Conservation (phyloP, 163 green algal genomes). For the Volvox carteri region DNA sequence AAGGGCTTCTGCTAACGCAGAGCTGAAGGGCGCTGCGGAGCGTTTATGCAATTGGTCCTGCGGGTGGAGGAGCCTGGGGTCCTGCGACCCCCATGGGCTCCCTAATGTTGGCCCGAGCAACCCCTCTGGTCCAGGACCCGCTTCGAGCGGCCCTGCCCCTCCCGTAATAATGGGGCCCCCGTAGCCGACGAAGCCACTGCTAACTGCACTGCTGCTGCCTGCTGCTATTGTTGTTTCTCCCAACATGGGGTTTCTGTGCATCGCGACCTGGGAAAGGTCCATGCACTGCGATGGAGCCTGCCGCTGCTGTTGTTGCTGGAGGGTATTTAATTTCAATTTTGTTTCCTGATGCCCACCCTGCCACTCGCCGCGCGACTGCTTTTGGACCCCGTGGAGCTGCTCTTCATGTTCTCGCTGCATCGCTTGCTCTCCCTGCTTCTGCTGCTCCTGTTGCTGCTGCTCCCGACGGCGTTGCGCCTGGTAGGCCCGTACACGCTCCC, state of each 20-base stretch:
- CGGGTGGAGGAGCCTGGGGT: conserved; percentile 13
- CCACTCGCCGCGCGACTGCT: no score
- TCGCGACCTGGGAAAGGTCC: no score
- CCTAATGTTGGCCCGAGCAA: no score
- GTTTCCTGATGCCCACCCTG: no score
- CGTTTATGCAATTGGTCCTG: background rate
- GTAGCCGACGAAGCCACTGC: no score
- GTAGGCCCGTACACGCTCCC: background rate
- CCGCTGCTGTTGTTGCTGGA: background rate
- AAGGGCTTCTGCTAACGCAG: background rate
- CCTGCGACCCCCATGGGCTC: no score
- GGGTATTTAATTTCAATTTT: background rate
- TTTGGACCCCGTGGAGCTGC: background rate
- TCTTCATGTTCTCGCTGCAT: background rate
- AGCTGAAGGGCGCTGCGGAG: background rate
- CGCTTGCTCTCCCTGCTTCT: background rate
- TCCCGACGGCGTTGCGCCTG: background rate
- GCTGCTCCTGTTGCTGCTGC: background rate
- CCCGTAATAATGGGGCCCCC: no score
- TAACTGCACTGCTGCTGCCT: background rate
- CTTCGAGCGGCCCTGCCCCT: no score
- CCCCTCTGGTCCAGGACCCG: no score
- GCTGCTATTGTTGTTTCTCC: background rate
- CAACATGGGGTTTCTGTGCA: no score
- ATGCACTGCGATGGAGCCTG: background rate